phyloP scores from a whole-genome alignment of 371 early-diverging fungal genomes.

The Neoconidiobolus thromboides region DNA sequence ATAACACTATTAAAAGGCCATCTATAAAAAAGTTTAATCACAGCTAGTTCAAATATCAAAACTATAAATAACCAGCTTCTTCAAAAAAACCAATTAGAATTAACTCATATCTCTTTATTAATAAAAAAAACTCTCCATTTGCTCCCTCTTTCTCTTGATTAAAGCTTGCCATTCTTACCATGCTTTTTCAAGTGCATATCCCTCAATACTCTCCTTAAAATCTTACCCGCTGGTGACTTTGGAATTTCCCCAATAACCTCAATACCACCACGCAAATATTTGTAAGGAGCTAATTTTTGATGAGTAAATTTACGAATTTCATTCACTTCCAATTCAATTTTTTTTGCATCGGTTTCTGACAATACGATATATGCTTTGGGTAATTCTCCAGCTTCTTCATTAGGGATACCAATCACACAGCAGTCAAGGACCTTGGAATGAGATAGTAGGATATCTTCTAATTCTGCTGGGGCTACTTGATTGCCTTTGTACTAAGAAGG shows the following conservation, averaged over 20 bases:
- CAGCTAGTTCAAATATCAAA: too few species aligned
- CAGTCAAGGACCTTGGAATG: constrained; percentile 47
- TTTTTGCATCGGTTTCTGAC: not conserved
- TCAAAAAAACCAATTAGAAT: too few species aligned
- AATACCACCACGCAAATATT: constrained; percentile 64
- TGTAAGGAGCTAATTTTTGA: constrained; percentile 41
- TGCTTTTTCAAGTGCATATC: not conserved
- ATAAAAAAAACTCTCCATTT: not conserved
- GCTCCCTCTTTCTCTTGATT: not conserved
- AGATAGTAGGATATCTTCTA: constrained; percentile 51
- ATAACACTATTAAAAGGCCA: too few species aligned
- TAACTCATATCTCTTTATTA: too few species aligned
- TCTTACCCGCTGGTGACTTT: constrained; percentile 65
- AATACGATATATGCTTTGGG: not conserved
- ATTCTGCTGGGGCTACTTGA: constrained; percentile 53
- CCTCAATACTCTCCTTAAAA: constrained; percentile 26
- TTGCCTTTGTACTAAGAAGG: constrained; percentile 41
- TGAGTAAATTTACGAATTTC: constrained; percentile 27
- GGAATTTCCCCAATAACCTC: constrained; percentile 46
- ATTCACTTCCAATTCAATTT: constrained; percentile 11
- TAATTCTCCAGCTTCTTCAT: constrained; percentile 13
- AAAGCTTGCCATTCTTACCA: not conserved
- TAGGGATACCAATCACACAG: constrained; percentile 43
- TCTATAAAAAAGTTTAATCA: too few species aligned
- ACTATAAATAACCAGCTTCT: too few species aligned